Conservation (phyloP, 1,284 basidiomycete species). For the Anthracocystis panici-leucophaei region DNA sequence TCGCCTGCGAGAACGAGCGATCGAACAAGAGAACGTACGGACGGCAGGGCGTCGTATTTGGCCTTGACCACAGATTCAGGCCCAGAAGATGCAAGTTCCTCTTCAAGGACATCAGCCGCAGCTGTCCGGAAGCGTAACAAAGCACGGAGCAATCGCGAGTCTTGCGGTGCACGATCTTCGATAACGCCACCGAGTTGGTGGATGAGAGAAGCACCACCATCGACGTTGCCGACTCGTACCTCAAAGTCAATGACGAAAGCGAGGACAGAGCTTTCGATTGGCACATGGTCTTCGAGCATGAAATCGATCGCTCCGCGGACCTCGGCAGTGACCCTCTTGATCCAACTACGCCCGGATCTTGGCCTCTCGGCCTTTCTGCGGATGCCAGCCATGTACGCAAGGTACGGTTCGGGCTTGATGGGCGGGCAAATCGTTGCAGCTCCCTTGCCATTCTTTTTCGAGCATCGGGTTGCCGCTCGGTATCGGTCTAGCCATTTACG, state of each 20-base stretch:
- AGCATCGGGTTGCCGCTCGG: constrained; percentile 6
- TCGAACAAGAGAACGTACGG: constrained; percentile 22
- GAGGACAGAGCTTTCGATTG: constrained; percentile 21
- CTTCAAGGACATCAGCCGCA: constrained; percentile 1
- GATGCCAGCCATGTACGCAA: constrained; percentile 33
- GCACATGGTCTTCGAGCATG: constrained; percentile 28
- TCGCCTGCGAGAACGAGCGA: constrained; percentile 29
- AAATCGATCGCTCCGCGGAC: constrained; percentile 9
- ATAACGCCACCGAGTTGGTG: constrained; percentile 15
- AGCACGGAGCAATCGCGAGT: constrained; percentile 16
- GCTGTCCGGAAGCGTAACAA: constrained; percentile 22
- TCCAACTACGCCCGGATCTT: neutral
- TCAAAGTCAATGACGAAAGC: constrained; percentile 38
- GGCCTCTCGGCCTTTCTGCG: constrained; percentile 1
- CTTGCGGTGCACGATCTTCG: neutral
- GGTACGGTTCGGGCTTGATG: constrained; percentile 25
- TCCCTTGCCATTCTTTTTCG: neutral
- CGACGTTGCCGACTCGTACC: constrained; percentile 22
- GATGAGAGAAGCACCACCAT: constrained; percentile 12
- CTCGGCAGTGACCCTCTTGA: neutral
- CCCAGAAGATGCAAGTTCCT: neutral
- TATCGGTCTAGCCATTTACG: constrained; percentile 38
- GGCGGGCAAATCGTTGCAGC: constrained; percentile 4
- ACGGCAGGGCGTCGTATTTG: constrained; percentile 10
- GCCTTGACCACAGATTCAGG: neutral